Evolutionary conservation across 2,329 filamentous ascomycete genomes (phyloP).

Genomic region (Ophiostoma fasciatum): DNA sequence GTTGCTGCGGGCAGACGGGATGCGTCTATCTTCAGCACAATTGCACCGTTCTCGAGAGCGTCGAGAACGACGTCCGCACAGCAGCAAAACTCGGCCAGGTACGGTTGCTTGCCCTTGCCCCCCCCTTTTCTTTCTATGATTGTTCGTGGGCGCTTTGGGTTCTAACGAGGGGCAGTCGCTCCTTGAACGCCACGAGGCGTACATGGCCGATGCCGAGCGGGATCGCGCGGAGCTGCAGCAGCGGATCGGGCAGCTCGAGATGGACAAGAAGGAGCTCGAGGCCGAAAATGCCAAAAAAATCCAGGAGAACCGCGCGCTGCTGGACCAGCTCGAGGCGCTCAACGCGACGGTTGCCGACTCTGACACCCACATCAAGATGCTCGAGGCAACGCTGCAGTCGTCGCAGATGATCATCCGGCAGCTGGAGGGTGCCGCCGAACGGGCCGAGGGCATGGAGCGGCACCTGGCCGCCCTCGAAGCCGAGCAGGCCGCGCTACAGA

Average conservation of each 20-base stretch:
- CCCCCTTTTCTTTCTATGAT: not conserved
- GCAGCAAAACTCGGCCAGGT: constrained; percentile 88
- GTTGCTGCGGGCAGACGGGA: constrained; percentile 73
- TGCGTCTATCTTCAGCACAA: constrained; percentile 76
- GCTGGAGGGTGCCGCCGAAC: constrained; percentile 56
- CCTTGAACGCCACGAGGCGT: constrained; percentile 81
- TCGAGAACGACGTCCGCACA: constrained; percentile 77
- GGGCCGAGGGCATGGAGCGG: constrained; percentile 64
- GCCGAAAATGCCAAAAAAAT: constrained; percentile 61
- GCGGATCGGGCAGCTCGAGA: constrained; percentile 63
- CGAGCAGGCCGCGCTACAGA: constrained; percentile 62
- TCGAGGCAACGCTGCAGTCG: constrained; percentile 62
- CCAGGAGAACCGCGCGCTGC: constrained; percentile 66
- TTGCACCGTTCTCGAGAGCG: constrained; percentile 56
- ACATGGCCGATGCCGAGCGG: constrained; percentile 81
- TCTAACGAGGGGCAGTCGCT: constrained; percentile 76
- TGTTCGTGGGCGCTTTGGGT: not conserved
- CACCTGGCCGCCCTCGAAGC: constrained; percentile 67
- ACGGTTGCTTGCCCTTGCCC: too few relatives aligned
- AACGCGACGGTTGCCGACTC: constrained; percentile 69
- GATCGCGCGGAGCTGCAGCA: constrained; percentile 60
- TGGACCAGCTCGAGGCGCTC: constrained; percentile 72
- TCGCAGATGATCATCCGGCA: constrained; percentile 65
- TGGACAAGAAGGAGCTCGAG: constrained; percentile 59
- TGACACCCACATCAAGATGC: constrained; percentile 60